Conservation (phyloP, 306 rosid species). For the Inga oerstediana region DNA sequence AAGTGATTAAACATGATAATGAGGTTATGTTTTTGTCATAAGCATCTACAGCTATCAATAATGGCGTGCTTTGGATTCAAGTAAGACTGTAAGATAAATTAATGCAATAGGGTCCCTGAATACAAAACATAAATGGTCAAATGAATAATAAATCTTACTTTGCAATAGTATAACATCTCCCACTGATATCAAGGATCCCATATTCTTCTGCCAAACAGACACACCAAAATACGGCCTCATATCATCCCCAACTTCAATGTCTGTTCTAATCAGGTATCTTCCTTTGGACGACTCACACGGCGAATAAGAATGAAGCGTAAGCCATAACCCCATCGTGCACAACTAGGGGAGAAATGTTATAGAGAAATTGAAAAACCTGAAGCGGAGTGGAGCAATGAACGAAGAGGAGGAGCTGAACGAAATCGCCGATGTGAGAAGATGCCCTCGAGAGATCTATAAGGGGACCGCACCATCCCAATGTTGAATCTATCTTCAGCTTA, state of each 20-base stretch:
- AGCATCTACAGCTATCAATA: conserved; percentile 2
- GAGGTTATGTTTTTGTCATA: background rate
- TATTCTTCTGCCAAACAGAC: conserved; percentile 69
- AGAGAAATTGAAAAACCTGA: background rate
- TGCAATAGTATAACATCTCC: no score
- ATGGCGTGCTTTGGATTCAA: background rate
- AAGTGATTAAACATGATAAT: background rate
- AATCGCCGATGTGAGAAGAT: no score
- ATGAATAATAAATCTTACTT: background rate
- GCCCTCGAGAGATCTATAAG: no score
- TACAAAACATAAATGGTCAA: background rate
- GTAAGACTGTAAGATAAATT: background rate
- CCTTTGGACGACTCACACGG: conserved; percentile 64
- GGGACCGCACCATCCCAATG: conserved; percentile 57
- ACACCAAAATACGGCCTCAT: conserved; percentile 65
- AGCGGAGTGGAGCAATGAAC: background rate
- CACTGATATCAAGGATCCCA: conserved; percentile 38
- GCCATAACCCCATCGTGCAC: background rate
- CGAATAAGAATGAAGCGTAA: conserved; percentile 14
- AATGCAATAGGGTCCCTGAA: background rate
- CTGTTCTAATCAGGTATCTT: conserved; percentile 52
- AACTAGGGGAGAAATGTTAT: background rate
- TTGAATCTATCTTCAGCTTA: conserved; percentile 46
- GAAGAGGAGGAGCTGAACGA: background rate
- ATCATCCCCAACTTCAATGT: conserved; percentile 83